These are phyloP conservation scores for Fonsecaea pugnacius DNA, from an alignment of 2,329 filamentous ascomycete genomes.

Conservation along the genomic window DNA sequence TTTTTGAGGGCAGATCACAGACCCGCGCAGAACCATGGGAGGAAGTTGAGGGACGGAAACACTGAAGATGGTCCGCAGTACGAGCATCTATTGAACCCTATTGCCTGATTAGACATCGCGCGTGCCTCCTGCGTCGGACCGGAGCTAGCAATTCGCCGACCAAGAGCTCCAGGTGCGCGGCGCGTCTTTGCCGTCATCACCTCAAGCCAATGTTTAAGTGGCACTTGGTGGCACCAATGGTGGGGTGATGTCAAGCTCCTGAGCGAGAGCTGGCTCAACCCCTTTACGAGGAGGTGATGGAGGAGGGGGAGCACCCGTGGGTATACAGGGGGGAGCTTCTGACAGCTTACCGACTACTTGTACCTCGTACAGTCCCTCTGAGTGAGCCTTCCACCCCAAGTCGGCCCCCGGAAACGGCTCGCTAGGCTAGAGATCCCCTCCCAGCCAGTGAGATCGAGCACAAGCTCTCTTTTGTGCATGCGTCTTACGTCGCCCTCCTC, in stretches of 20 bases:
- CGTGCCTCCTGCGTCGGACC: background rate
- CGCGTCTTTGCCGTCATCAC: background rate
- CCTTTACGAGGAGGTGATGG: background rate
- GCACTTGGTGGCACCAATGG: background rate
- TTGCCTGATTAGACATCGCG: background rate
- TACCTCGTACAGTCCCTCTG: too few relatives aligned
- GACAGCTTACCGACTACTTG: background rate
- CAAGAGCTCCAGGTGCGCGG: background rate
- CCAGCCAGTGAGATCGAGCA: background rate
- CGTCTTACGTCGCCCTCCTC: slow-evolving; percentile 12
- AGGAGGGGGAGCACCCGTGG: background rate
- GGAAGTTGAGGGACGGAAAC: background rate
- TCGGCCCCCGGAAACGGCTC: background rate
- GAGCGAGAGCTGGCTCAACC: background rate
- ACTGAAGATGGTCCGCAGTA: background rate
- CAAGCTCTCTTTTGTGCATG: background rate
- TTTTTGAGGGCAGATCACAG: background rate
- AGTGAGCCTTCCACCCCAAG: background rate
- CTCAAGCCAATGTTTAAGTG: background rate
- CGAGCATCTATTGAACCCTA: background rate
- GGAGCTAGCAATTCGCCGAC: background rate
- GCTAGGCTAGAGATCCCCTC: background rate
- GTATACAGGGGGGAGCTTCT: background rate
- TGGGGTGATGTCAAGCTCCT: background rate
- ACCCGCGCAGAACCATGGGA: background rate